Evolutionary conservation across 1,139 yeast species (phyloP), one percentile per base, ranked within the genome.

Genomic region (Blastobotrys persicus): DNA sequence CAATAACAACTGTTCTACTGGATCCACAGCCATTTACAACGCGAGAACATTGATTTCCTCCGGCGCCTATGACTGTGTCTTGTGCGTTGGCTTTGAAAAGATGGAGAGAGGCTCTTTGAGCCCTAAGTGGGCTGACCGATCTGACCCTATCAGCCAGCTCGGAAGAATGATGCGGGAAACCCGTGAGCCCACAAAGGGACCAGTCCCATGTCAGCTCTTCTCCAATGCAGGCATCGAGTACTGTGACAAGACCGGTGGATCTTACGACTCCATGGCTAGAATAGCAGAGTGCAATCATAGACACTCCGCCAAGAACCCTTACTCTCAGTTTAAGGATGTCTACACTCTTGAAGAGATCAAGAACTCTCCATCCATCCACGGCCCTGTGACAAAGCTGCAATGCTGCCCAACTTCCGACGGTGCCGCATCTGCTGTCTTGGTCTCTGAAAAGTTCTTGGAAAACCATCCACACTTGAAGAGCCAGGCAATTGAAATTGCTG

Each of bases 371-470:
- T 35, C 37, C 34, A 56, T 63, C 18, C 62, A 60, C 47, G 59
- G 60, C 26, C 54, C 58, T 6, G 54, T 60, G 28, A 59, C 66
- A 31, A 61, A 60, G 48, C 57, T 63, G n/a, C 63, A 62, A 48
- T 62, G 66, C 48, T 63, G 66, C 47, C 67, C 67, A 13, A 63
- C 67, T 6, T 60, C 65, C 62, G 95, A 88, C 66, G 96, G 96
- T 69, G 94, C 85, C 68, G 94, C 95, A 53, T 95, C 95, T 37
- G 78, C 85, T 41, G 73, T 88, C 45, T 73, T 88, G 59, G 88
- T 86, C 50, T 82, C 89, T 50, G 92, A 81, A 67, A 74, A 74
- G 57, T 85, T 84, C 72, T 75, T 87, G 59, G 77, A 79, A 63
- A 86, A 50, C 13, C 64, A 63, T 51, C 64, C 64, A 13, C 54